Evolutionary conservation across 2,329 filamentous ascomycete species (phyloP).

Genomic region (Neopestalotiopsis clavispora): DNA sequence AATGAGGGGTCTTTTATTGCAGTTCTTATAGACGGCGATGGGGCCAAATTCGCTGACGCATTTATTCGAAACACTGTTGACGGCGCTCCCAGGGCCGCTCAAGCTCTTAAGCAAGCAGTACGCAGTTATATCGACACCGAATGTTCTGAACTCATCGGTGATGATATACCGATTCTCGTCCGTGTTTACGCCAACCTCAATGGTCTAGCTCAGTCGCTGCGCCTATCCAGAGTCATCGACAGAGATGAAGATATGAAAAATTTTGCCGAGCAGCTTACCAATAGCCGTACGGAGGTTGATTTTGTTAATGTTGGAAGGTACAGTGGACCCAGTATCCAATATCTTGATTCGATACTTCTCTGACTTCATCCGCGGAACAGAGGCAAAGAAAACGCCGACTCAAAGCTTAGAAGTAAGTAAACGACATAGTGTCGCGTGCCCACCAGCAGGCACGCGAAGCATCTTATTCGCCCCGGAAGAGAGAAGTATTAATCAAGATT

Average conservation of each 20-base stretch:
- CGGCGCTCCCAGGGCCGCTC: constrained; percentile 35
- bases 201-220: constrained; percentile 37
- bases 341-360: not conserved
- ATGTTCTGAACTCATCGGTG: constrained; percentile 25
- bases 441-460: not conserved
- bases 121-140: constrained; percentile 32
- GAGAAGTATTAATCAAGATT: constrained; percentile 19
- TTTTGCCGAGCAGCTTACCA: constrained; percentile 40
- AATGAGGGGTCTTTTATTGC: constrained; percentile 37
- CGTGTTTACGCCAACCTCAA: constrained; percentile 40
- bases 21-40: constrained; percentile 40
- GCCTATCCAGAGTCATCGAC: constrained; percentile 36
- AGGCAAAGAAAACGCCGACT: constrained; percentile 39
- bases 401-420: constrained; percentile 16
- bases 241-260: constrained; percentile 36
- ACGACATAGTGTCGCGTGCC: no score
- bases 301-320: constrained; percentile 38
- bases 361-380: constrained; percentile 20
- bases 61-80: constrained; percentile 33
- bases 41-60: constrained; percentile 39
- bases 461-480: not conserved
- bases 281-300: constrained; percentile 38
- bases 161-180: constrained; percentile 37
- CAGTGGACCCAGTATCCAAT: not conserved
- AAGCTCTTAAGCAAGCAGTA: constrained; percentile 37